Evolutionary conservation across 768 basidiomycete species (phyloP), one percentile per base, ranked within the genome.

Genomic region (Ramaria sp.): DNA sequence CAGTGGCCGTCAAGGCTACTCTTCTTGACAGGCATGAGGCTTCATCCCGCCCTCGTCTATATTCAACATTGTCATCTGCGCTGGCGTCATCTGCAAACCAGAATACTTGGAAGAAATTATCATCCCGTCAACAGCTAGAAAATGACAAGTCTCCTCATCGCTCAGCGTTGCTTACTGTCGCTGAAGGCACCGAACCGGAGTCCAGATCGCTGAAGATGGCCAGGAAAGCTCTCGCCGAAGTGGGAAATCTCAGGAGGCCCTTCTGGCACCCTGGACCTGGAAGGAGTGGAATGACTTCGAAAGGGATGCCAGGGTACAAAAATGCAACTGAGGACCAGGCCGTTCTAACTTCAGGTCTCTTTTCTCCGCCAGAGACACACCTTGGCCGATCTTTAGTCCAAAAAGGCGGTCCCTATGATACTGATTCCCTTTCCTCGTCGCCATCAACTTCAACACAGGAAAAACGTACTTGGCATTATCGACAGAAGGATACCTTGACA

Each of bases 231-330:
- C 58, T 43, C 34, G 59, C 61, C 31, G 63, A 70, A 33, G 56
- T 67, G 31, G 61, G 63, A n/a, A 67, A 66, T 58, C 56, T 54
- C 3, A 53, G 65, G 38, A 63, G 38, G 61, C 66, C 50, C 60
- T 50, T 20, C 45, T 63, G 13, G 19, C 19, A 24, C 15, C n/a
- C 22, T 15, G 15, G 13, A 20, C 13, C 3, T 22, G 24, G 4
- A 20, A 37, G 15, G 31, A 30, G 7, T 27, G 13, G 3, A 10
- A 9, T 7, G 17, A n/a, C 13, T 19, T 1, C 20, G 33, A n/a
- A 39, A 17, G n/a, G 10, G n/a, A 20, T 13, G 22, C 17, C 31
- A 7, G 24, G n/a, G 19, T 7, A 5, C 17, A 24, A 30, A 15
- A 30, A 24, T 17, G 48, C 10, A 30, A 20, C 6, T 3, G 11